These are phyloP conservation scores for Melanogaster broomeanus DNA, from an alignment of 768 basidiomycete species.

Conservation along the genomic window DNA sequence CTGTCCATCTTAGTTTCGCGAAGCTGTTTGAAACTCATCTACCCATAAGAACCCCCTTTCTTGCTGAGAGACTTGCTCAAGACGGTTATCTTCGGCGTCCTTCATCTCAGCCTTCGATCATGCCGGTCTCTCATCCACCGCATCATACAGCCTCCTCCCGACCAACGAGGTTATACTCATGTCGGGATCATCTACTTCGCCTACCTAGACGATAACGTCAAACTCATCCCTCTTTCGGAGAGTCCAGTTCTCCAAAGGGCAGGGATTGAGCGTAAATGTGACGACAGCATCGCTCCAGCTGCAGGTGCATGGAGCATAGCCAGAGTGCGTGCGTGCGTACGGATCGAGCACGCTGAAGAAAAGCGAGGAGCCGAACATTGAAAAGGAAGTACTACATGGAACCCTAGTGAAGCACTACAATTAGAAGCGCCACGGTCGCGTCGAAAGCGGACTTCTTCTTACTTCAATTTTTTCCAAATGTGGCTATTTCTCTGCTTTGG, in stretches of 20 bases:
- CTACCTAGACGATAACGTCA: constrained; percentile 49
- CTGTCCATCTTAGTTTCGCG: background rate
- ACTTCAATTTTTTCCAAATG: too few species aligned
- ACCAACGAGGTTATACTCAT: constrained; percentile 49
- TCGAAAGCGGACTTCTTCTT: too few species aligned
- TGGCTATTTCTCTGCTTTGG: too few species aligned
- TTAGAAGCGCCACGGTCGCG: constrained; percentile 22
- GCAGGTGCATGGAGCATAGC: constrained; percentile 51
- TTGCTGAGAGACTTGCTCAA: background rate
- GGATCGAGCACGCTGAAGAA: constrained; percentile 44
- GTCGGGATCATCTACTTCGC: constrained; percentile 58
- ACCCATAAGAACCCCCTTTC: background rate
- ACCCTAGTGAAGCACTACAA: constrained; percentile 57
- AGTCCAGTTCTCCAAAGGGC: constrained; percentile 47
- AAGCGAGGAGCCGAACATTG: constrained; percentile 39
- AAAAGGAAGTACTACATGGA: constrained; percentile 54
- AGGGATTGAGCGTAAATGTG: constrained; percentile 38
- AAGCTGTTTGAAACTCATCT: background rate
- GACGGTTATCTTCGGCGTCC: background rate
- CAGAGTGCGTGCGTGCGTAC: constrained; percentile 49
- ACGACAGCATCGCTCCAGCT: constrained; percentile 43
- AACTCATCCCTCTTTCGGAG: constrained; percentile 42
- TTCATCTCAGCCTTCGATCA: background rate
- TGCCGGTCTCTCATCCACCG: constrained; percentile 47
- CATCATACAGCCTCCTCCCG: constrained; percentile 53